These are phyloP conservation scores for Scedosporium minutisporum DNA, from an alignment of 2,329 filamentous ascomycete genomes.

Conservation along the genomic window DNA sequence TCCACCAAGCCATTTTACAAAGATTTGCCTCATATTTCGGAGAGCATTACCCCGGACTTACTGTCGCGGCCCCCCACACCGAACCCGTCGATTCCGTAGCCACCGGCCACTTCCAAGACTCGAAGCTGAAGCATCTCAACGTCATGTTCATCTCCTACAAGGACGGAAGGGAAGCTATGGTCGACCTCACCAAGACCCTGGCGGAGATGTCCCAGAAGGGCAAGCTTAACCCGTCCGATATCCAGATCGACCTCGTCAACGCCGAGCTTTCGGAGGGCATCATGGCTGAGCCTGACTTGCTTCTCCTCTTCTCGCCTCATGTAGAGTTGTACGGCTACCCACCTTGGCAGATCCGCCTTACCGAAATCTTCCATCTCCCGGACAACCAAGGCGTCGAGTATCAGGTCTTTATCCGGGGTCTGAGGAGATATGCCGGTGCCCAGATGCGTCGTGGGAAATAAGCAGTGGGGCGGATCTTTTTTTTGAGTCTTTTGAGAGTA, in stretches of 20 bases:
- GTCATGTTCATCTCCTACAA: conserved; percentile 63
- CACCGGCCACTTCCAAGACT: conserved; percentile 14
- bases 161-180: conserved; percentile 85
- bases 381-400: conserved; percentile 83
- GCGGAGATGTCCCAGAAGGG: conserved; percentile 88
- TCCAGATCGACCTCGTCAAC: conserved; percentile 78
- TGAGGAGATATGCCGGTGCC: conserved; percentile 76
- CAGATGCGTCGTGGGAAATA: conserved; percentile 77
- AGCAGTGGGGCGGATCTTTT: conserved; percentile 9
- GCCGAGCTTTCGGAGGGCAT: conserved; percentile 72
- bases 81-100: conserved; percentile 24
- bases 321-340: conserved; percentile 86
- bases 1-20: conserved; percentile 67
- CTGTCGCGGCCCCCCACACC: conserved; percentile 36
- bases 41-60: conserved; percentile 59
- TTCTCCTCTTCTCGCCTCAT: conserved; percentile 77
- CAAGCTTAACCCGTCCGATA: conserved; percentile 73
- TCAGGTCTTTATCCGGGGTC: conserved; percentile 77
- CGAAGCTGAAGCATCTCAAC: conserved; percentile 7
- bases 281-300: conserved; percentile 80
- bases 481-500: conserved; percentile 3
- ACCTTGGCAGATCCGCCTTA: conserved; percentile 90
- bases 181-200: conserved; percentile 89
- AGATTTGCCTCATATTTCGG: conserved; percentile 88
- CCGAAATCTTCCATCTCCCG: conserved; percentile 77